A percentile compares a stretch with the other conserved stretches of the same genome.
Evolutionary conservation across 352 stramenopile genomes (phyloP).

Genomic region (Globisporangium sylvaticum): DNA sequence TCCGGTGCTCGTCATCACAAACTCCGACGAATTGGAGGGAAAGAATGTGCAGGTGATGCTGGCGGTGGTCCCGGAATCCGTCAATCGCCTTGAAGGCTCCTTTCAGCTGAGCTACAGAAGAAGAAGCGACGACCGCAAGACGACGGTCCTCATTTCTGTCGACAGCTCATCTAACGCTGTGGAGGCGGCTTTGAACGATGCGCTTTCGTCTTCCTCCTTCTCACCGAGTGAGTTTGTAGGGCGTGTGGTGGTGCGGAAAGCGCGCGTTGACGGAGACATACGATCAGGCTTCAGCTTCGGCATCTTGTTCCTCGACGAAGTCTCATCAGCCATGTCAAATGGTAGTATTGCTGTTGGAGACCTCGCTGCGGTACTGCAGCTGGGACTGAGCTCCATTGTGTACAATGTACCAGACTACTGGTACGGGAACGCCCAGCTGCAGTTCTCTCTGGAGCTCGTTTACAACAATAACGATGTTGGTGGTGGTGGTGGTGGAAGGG

Average conservation of each 20-base stretch:
- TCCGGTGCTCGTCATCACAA: conserved; percentile 18
- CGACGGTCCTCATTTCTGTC: conserved; percentile 2
- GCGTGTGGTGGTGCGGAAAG: conserved; percentile 13
- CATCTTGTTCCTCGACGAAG: conserved; percentile 16
- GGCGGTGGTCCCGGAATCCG: background rate
- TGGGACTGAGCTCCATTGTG: background rate
- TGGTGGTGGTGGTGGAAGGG: background rate
- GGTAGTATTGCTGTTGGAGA: background rate
- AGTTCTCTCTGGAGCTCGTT: conserved; percentile 6
- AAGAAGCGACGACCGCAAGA: background rate
- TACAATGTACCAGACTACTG: conserved; percentile 7
- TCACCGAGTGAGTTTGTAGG: background rate
- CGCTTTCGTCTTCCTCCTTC: conserved; percentile 1
- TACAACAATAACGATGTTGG: background rate
- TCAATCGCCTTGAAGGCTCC: conserved; percentile 19
- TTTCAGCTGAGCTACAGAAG: conserved; percentile 20
- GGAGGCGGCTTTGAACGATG: conserved; percentile 13
- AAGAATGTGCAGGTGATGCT: conserved; percentile 11
- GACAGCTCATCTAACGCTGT: conserved; percentile 6
- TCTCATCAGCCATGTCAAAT: background rate
- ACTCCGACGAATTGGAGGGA: conserved; percentile 3
- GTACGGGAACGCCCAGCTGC: conserved; percentile 7
- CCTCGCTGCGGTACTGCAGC: background rate
- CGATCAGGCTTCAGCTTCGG: conserved; percentile 12
- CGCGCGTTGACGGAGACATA: conserved; percentile 2